Evolutionary conservation across 768 basidiomycete genomes (phyloP).

Genomic region (Lactifluus piperatus): DNA sequence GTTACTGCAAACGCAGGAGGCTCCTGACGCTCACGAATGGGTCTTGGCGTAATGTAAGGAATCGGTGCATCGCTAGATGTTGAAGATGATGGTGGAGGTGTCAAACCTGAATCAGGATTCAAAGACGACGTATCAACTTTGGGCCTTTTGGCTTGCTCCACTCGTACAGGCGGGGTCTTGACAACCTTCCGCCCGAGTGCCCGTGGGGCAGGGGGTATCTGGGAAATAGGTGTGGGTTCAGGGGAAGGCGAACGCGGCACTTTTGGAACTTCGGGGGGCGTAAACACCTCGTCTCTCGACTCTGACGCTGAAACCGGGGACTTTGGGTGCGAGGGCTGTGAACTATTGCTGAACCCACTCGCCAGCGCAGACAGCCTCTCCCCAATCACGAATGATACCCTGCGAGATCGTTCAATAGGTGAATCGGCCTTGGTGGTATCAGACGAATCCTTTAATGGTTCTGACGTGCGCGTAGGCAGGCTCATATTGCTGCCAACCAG

Average conservation of each 20-base stretch:
- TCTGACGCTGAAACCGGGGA: neutral
- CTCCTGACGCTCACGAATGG: slow-evolving; percentile 27
- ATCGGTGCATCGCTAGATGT: slow-evolving; percentile 16
- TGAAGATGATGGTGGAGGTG: slow-evolving; percentile 25
- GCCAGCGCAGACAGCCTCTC: slow-evolving; percentile 16
- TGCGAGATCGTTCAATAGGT: slow-evolving; percentile 2
- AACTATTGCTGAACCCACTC: slow-evolving; percentile 7
- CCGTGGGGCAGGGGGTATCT: neutral
- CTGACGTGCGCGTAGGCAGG: neutral
- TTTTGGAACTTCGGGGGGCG: slow-evolving; percentile 16
- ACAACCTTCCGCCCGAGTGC: slow-evolving; percentile 1
- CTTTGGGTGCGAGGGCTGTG: slow-evolving; percentile 3
- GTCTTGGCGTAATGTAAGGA: slow-evolving; percentile 27
- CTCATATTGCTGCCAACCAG: slow-evolving; percentile 3
- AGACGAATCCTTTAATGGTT: neutral
- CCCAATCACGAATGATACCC: slow-evolving; percentile 13
- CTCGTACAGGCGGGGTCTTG: slow-evolving; percentile 4
- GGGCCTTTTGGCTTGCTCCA: neutral
- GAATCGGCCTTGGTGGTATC: neutral
- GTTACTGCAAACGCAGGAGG: slow-evolving; percentile 30
- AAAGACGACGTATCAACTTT: slow-evolving; percentile 4
- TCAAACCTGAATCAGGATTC: slow-evolving; percentile 1
- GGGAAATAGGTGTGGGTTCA: slow-evolving; percentile 1
- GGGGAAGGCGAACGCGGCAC: slow-evolving; percentile 16
- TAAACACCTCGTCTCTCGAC: slow-evolving; percentile 11